Base-by-base conservation (phyloP, 441 rosid genomes). In the Gossypium schwendimanii region DNA sequence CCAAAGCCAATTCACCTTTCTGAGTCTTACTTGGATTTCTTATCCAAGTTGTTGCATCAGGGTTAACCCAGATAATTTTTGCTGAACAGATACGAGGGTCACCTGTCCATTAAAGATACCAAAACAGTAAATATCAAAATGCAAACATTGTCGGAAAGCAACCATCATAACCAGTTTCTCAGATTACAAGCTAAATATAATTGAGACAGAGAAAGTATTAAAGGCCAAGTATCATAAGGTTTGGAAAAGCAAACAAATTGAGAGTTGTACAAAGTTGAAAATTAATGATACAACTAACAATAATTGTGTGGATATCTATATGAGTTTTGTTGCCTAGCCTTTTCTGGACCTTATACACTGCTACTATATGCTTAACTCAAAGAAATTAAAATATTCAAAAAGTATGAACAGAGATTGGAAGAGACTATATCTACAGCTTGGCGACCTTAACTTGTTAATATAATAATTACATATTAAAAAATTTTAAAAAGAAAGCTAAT, bases 1-100 rank as follows among this genome's bases (percentile, higher is more conserved):
- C 97, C 78, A 95, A 63, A 20, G 90, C 98, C 81, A 89, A 73
- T 82, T 88, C 98, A 71, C 97, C 97, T 73, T 83, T 82, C 74
- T 72, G 86, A 41, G 57, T 77, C 69, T 74, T 82, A 75, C 81
- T 79, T 49, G 85, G 84, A 73, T 79, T 91, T 75, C 88, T 85
- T 73, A 89, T 86, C 97, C 99, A 88, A 44, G 89, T 81, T 3
- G 87, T 80, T 61, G 87, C 77, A 55, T 89, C 93, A 7, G 93
- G 87, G 83, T 83, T 86, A 61, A 86, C 82, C 99, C 97, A 91
- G 66, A 76, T 80, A 57, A 95, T 90, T 59, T 85, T 91, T 74
- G 88, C 93, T 1, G 94, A 85, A 65, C 64, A 69, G 77, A 95
- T 82, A 66, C 97, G 90, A 79, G 84, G 88, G 74, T 95, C 97